Percentiles rank a stretch among this genome's conserved stretches.
Evolutionary conservation across 2,329 filamentous ascomycete genomes (phyloP).

Genomic region (Sclerotinia minor): DNA sequence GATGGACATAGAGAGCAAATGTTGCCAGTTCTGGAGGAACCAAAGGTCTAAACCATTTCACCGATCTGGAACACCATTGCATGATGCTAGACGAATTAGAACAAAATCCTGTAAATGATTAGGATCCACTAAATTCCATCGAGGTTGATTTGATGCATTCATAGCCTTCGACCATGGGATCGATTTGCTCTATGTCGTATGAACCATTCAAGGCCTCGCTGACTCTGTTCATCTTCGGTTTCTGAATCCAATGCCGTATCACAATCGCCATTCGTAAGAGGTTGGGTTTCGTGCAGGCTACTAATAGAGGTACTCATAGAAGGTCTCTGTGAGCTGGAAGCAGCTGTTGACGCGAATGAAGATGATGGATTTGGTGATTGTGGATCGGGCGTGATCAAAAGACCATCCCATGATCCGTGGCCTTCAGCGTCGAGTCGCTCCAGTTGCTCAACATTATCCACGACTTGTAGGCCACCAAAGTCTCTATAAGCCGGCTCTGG

Average conservation of each 20-base stretch:
- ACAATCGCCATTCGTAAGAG: slow-evolving; percentile 34
- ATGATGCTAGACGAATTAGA: not conserved
- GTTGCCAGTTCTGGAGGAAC: not conserved
- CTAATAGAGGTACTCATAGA: slow-evolving; percentile 39
- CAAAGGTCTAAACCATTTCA: not conserved
- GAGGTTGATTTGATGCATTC: not conserved
- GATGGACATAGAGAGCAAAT: not conserved
- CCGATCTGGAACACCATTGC: not conserved
- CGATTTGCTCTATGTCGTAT: not conserved
- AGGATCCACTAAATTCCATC: not conserved
- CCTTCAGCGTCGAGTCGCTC: slow-evolving; percentile 47
- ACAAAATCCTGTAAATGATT: not conserved
- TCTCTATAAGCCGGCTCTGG: not conserved
- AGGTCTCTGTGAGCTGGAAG: slow-evolving; percentile 33
- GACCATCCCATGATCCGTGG: slow-evolving; percentile 72
- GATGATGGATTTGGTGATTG: slow-evolving; percentile 77
- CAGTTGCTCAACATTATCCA: slow-evolving; percentile 30
- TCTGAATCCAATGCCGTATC: slow-evolving; percentile 27
- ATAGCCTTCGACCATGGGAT: not conserved
- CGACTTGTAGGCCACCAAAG: not conserved
- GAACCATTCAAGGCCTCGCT: not conserved
- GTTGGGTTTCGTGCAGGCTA: slow-evolving; percentile 31
- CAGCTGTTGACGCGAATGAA: slow-evolving; percentile 60
- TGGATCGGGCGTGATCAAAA: slow-evolving; percentile 79
- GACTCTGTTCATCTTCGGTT: not conserved